These are phyloP conservation scores for Phalaenopsis aphrodite DNA, from an alignment of 106 monocot species.

Conservation along the genomic window DNA sequence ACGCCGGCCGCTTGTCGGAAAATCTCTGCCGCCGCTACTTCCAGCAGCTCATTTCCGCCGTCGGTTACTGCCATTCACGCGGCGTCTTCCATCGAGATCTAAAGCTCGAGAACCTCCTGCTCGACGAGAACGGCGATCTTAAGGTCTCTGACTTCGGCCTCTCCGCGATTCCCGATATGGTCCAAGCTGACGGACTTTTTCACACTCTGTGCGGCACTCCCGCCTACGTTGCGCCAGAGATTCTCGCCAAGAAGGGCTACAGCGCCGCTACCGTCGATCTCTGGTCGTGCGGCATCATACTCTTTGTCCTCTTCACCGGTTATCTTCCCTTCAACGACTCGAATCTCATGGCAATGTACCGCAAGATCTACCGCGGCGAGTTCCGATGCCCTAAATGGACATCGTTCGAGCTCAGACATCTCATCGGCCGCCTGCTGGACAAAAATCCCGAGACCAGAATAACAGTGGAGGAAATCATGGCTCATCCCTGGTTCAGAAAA, in stretches of 20 bases:
- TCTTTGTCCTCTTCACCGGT: constrained; percentile 24
- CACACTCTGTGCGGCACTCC: constrained; percentile 28
- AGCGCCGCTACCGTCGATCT: constrained; percentile 14
- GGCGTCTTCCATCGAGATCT: constrained; percentile 93
- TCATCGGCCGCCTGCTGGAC: constrained; percentile 21
- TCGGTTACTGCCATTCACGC: constrained; percentile 80
- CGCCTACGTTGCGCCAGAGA: constrained; percentile 19
- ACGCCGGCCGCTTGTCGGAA: constrained; percentile 16
- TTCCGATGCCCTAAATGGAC: constrained; percentile 21
- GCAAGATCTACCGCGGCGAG: constrained; percentile 24
- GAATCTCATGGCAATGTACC: constrained; percentile 12
- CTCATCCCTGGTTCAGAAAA: constrained; percentile 20
- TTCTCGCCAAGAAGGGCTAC: constrained; percentile 14
- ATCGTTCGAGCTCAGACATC: constrained; percentile 13
- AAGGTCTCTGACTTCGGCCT: constrained; percentile 66
- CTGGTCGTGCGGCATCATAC: constrained; percentile 29
- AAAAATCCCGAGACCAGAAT: constrained; percentile 25
- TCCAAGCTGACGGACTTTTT: constrained; percentile 5
- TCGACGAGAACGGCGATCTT: constrained; percentile 52
- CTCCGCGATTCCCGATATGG: background rate
- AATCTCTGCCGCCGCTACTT: constrained; percentile 32
- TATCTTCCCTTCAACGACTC: constrained; percentile 25
- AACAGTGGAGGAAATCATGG: constrained; percentile 9
- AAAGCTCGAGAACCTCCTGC: constrained; percentile 85
- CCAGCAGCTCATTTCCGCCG: constrained; percentile 78